These are phyloP conservation scores for Drosera capensis DNA, from an alignment of 148 eudicot species.

Conservation along the genomic window DNA sequence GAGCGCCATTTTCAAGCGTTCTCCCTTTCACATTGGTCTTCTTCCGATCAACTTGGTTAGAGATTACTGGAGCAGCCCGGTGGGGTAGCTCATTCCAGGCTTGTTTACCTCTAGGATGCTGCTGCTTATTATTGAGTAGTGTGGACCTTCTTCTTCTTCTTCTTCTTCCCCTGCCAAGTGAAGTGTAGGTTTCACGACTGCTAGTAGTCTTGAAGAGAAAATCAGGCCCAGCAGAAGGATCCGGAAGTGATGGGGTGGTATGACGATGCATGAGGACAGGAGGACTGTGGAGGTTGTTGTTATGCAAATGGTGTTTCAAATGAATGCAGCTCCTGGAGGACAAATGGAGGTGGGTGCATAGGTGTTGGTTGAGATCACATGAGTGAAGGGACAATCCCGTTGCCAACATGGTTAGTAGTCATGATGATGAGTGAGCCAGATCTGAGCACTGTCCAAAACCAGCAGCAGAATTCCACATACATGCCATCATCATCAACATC, in stretches of 20 bases:
- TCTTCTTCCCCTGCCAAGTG: slow-evolving; percentile 26
- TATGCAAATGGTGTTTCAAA: slow-evolving; percentile 92
- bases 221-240: slow-evolving; percentile 92
- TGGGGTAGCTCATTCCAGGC: slow-evolving; percentile 19
- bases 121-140: too few species aligned
- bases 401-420: too few species aligned
- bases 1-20: slow-evolving; percentile 21
- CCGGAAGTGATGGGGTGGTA: slow-evolving; percentile 73
- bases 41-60: slow-evolving; percentile 24
- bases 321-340: slow-evolving; percentile 98
- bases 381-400: too few species aligned
- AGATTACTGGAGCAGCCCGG: slow-evolving; percentile 23
- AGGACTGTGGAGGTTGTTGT: slow-evolving; percentile 77
- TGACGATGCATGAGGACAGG: slow-evolving; percentile 77
- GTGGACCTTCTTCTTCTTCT: slow-evolving; percentile 41
- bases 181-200: too few species aligned
- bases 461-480: too few species aligned
- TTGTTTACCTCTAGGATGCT: too few species aligned
- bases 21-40: slow-evolving; percentile 24
- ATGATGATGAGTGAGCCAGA: too few species aligned
- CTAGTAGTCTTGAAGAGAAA: slow-evolving; percentile 27
- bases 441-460: too few species aligned
- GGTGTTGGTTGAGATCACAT: slow-evolving; percentile 61
- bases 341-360: slow-evolving; percentile 78
- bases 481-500: too few species aligned